Conservation (phyloP, 2,329 filamentous ascomycete genomes). For the Neopestalotiopsis sp. region DNA sequence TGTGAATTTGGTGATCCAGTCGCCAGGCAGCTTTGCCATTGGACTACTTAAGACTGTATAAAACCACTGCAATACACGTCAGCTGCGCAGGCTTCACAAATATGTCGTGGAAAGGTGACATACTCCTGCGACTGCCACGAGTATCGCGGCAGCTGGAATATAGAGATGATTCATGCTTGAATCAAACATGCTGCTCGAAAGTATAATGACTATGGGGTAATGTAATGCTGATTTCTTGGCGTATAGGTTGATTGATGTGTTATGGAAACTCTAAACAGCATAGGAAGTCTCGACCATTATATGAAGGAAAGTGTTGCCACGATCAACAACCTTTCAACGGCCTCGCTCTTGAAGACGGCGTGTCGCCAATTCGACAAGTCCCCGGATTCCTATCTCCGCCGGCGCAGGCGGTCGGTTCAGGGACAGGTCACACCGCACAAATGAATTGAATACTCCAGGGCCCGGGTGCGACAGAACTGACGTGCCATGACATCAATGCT, state of each 20-base stretch:
- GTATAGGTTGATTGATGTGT: not conserved
- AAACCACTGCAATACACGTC: slow-evolving; percentile 5
- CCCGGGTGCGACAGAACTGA: not conserved
- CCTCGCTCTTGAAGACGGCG: not conserved
- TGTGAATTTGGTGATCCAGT: slow-evolving; percentile 21
- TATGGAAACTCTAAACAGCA: not conserved
- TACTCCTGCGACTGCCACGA: slow-evolving; percentile 5
- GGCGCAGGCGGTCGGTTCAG: not conserved
- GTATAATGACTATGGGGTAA: not conserved
- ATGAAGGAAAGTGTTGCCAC: not conserved
- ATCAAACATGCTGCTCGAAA: not conserved
- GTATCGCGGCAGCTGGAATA: not conserved
- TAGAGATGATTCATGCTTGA: not conserved
- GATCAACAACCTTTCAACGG: not conserved
- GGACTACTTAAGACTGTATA: slow-evolving; percentile 13
- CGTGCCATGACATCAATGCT: not conserved
- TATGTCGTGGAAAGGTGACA: not conserved
- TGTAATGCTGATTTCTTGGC: not conserved
- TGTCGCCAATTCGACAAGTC: not conserved
- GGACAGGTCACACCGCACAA: not conserved
- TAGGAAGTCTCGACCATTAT: not conserved
- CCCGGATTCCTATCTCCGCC: not conserved
- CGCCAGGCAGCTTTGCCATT: slow-evolving; percentile 20
- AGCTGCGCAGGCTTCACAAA: not conserved
- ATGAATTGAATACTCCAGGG: not conserved